Percentiles rank a stretch among this genome's conserved stretches.
Evolutionary conservation across 345 rosid genomes (phyloP).

Genomic region (Brassica cretica): DNA sequence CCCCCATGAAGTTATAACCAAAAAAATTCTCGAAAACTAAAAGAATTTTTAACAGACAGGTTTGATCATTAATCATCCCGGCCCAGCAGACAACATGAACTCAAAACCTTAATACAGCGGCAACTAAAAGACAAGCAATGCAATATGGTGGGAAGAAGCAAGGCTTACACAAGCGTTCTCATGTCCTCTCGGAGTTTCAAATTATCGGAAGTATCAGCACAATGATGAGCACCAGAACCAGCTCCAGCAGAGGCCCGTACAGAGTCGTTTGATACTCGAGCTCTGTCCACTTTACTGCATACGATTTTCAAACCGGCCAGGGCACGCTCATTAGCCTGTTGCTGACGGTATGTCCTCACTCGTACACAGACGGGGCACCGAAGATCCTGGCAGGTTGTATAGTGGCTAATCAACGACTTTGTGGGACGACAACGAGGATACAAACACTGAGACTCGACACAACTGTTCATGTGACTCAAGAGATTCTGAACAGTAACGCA

Average conservation of each 20-base stretch:
- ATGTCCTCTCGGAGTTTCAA: not conserved
- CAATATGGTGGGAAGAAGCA: no score
- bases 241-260: no score
- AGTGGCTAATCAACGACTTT: conserved; percentile 62
- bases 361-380: conserved; percentile 57
- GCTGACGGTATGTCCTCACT: not conserved
- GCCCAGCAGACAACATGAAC: no score
- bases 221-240: no score
- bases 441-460: conserved; percentile 55
- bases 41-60: no score
- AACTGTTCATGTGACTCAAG: conserved; percentile 16
- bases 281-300: no score
- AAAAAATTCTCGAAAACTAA: no score
- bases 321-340: not conserved
- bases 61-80: not conserved
- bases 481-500: not conserved
- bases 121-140: not conserved
- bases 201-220: not conserved
- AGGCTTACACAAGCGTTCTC: not conserved
- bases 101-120: no score
- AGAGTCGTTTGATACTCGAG: no score
- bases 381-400: conserved; percentile 48
- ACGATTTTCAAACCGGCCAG: no score
- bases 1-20: not conserved
- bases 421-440: conserved; percentile 82